Base-by-base conservation (phyloP, 2,329 filamentous ascomycete species). In the Lithohypha guttulata region DNA sequence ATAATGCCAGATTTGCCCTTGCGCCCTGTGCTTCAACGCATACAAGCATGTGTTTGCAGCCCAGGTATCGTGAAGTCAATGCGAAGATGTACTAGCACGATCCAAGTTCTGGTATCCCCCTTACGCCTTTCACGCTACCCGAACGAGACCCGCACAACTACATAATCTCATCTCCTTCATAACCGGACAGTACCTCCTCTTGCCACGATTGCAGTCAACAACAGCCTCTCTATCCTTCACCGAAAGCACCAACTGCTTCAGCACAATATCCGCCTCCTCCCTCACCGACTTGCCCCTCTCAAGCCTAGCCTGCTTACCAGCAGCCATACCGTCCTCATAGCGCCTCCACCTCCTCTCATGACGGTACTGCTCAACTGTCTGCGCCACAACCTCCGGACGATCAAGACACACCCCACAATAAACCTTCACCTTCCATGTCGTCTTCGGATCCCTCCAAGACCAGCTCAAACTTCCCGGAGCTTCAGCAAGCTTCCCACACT, bases 131-230 rank as follows among this genome's bases (percentile, higher is more conserved):
- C n/a, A n/a, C n/a, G n/a, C n/a, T n/a, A n/a, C n/a, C n/a, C n/a
- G n/a, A n/a, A n/a, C n/a, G n/a, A n/a, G n/a, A n/a, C n/a, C n/a
- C 4, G 4, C 26, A 28, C 26, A 39, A 5, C 17, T 5, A 14
- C 35, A 39, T 4, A 39, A 21, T 7, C 35, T 18, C 11, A 17
- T 30, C 13, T 39, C 35, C 9, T 31, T 17, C 35, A 39, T 39
- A 15, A 30, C 27, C 6, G 13, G 11, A 19, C 31, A 34, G 10
- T 20, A 34, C 20, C 31, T 34, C 8, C 17, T 9, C 22, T 34
- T 34, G n/a, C n/a, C n/a, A n/a, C n/a, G n/a, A n/a, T n/a, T n/a
- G n/a, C n/a, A n/a, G n/a, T n/a, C n/a, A n/a, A n/a, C n/a, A n/a
- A n/a, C n/a, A n/a, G n/a, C n/a, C n/a, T n/a, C n/a, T n/a, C n/a